phyloP scores from a whole-genome alignment of 257 asterid species.

The Galeopsis tetrahit region DNA sequence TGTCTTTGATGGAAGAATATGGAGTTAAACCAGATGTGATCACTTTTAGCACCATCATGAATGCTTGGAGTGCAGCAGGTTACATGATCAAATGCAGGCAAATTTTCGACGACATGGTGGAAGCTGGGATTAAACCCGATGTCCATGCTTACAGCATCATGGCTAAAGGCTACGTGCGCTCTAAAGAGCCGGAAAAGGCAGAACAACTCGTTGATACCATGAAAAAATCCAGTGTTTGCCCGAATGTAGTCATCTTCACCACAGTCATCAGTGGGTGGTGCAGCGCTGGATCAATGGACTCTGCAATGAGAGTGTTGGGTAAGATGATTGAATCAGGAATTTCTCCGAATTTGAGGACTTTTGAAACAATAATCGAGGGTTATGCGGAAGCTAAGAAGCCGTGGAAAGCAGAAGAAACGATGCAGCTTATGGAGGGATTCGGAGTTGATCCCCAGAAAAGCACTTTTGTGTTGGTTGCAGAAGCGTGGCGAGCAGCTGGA shows the following conservation, averaged over 20 bases:
- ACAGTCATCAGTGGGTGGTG: slow-evolving; percentile 74
- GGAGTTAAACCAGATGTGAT: slow-evolving; percentile 68
- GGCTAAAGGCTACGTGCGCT: slow-evolving; percentile 68
- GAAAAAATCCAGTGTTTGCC: slow-evolving; percentile 45
- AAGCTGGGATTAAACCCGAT: slow-evolving; percentile 64
- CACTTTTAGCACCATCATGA: slow-evolving; percentile 77
- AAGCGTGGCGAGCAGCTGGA: slow-evolving; percentile 58
- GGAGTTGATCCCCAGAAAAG: slow-evolving; percentile 54
- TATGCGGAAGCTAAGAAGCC: slow-evolving; percentile 64
- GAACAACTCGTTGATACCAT: slow-evolving; percentile 58
- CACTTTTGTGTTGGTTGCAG: slow-evolving; percentile 48
- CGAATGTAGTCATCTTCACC: slow-evolving; percentile 69
- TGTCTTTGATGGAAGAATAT: slow-evolving; percentile 61
- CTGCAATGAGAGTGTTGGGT: slow-evolving; percentile 51
- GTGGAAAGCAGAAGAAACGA: slow-evolving; percentile 58
- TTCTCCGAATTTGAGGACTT: slow-evolving; percentile 61
- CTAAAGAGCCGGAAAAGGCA: slow-evolving; percentile 68
- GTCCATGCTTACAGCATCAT: slow-evolving; percentile 65
- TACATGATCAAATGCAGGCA: slow-evolving; percentile 67
- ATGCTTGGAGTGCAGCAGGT: slow-evolving; percentile 73
- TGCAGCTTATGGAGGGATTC: slow-evolving; percentile 54
- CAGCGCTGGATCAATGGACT: slow-evolving; percentile 52
- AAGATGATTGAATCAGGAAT: slow-evolving; percentile 58
- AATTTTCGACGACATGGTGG: slow-evolving; percentile 66
- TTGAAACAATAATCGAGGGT: slow-evolving; percentile 67